These are phyloP conservation scores for Pythium guiyangense DNA, from an alignment of 352 stramenopile genomes.

Conservation along the genomic window DNA sequence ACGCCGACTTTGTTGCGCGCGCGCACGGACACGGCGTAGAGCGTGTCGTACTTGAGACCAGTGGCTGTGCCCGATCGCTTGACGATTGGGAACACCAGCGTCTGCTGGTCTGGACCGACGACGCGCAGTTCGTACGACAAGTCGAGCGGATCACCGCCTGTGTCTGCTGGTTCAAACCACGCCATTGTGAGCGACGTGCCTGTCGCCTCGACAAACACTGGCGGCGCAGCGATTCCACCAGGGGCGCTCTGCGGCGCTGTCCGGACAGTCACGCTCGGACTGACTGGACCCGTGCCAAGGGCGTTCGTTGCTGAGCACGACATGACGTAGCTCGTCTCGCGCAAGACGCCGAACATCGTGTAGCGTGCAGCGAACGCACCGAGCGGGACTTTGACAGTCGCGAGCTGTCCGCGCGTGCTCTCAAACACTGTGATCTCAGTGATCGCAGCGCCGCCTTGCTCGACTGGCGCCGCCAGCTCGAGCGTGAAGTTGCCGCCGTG, in stretches of 20 bases:
- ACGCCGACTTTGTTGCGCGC: constrained; percentile 26
- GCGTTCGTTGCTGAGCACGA: constrained; percentile 34
- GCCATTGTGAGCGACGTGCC: constrained; percentile 33
- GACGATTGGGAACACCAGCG: constrained; percentile 7
- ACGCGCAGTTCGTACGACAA: constrained; percentile 30
- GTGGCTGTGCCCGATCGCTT: constrained; percentile 11
- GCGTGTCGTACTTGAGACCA: constrained; percentile 26
- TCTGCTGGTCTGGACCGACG: constrained; percentile 1
- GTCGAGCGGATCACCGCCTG: constrained; percentile 25
- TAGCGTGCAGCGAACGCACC: constrained; percentile 7
- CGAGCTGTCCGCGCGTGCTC: constrained; percentile 15
- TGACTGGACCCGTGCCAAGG: constrained; percentile 27
- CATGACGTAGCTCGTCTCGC: constrained; percentile 31
- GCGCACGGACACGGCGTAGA: constrained; percentile 32
- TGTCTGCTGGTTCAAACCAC: constrained; percentile 35
- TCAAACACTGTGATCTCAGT: constrained; percentile 44
- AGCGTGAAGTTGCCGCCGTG: constrained; percentile 67
- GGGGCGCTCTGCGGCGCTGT: constrained; percentile 30
- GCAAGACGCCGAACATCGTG: constrained; percentile 25
- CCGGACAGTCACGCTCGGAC: constrained; percentile 17
- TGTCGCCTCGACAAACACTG: constrained; percentile 17
- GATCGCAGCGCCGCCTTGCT: constrained; percentile 37
- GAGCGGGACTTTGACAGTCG: constrained; percentile 15
- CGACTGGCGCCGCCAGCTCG: constrained; percentile 23
- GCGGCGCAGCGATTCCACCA: constrained; percentile 24